Percentiles rank a stretch among this genome's conserved stretches.
Conservation (phyloP, 2,329 filamentous ascomycete species). For the Podosphaera fusca region DNA sequence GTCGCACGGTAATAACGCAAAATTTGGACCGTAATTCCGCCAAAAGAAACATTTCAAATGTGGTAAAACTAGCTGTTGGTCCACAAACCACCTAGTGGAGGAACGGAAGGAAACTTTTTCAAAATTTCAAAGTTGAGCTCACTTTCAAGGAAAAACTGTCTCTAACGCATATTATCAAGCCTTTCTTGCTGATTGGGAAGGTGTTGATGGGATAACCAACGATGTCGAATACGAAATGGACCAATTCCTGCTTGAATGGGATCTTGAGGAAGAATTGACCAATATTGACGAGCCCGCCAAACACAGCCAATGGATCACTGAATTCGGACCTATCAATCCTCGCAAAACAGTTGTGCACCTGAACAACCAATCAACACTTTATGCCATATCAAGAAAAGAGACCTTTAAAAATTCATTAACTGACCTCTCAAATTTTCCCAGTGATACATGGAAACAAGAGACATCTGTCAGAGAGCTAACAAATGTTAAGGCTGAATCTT, state of each 20-base stretch:
- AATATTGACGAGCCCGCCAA: too few relatives aligned
- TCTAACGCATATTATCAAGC: not conserved
- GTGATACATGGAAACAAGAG: too few relatives aligned
- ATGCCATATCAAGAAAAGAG: not conserved
- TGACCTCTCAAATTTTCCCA: not conserved
- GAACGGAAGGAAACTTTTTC: not conserved
- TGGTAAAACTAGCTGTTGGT: not conserved
- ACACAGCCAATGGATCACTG: too few relatives aligned
- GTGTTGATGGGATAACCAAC: too few relatives aligned
- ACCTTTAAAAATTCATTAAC: not conserved
- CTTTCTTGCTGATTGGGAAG: too few relatives aligned
- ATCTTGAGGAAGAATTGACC: too few relatives aligned
- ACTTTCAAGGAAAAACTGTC: not conserved
- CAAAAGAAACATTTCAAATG: not conserved
- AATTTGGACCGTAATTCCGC: not conserved
- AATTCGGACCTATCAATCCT: too few relatives aligned
- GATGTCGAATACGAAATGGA: too few relatives aligned
- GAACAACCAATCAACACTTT: not conserved
- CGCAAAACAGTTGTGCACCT: too few relatives aligned
- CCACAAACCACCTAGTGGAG: not conserved
- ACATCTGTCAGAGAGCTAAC: too few relatives aligned
- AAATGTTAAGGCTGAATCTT: too few relatives aligned
- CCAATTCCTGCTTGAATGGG: too few relatives aligned
- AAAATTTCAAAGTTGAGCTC: not conserved
- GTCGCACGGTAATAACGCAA: not conserved